Evolutionary conservation across 192 early-diverging fungal genomes (phyloP).

Genomic region (Entomortierella chlamydospora): DNA sequence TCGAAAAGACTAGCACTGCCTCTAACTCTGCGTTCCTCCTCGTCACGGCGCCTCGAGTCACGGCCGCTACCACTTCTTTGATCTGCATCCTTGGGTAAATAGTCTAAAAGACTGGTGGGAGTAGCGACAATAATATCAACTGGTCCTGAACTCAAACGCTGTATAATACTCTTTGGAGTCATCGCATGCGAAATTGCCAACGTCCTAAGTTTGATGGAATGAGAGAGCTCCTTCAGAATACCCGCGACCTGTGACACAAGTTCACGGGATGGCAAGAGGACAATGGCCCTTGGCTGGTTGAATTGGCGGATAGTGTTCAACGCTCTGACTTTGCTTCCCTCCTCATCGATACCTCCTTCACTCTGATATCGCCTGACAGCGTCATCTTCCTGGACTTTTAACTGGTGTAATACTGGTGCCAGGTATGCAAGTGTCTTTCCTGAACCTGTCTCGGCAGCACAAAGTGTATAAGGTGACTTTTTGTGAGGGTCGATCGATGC

Average conservation of each 20-base stretch:
- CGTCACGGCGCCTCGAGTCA: not conserved
- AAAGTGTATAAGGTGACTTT: slow-evolving; percentile 65
- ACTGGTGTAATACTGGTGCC: slow-evolving; percentile 77
- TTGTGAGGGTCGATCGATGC: slow-evolving; percentile 61
- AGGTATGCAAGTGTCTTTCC: slow-evolving; percentile 95
- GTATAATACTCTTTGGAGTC: slow-evolving; percentile 57
- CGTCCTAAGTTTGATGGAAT: slow-evolving; percentile 74
- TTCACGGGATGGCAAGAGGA: slow-evolving; percentile 91
- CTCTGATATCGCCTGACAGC: slow-evolving; percentile 28
- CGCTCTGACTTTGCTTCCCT: slow-evolving; percentile 21
- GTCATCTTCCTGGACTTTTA: slow-evolving; percentile 75
- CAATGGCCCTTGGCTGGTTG: slow-evolving; percentile 84
- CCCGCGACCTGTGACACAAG: slow-evolving; percentile 82
- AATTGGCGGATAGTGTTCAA: slow-evolving; percentile 66
- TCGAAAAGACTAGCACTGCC: slow-evolving; percentile 21
- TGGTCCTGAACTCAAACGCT: slow-evolving; percentile 66
- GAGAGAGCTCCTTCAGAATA: slow-evolving; percentile 79
- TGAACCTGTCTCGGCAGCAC: slow-evolving; percentile 91
- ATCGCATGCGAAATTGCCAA: slow-evolving; percentile 69
- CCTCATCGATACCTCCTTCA: slow-evolving; percentile 29
- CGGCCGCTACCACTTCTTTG: no score
- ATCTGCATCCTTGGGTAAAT: slow-evolving; percentile 39
- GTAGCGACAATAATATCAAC: slow-evolving; percentile 90
- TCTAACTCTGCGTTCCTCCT: slow-evolving; percentile 17
- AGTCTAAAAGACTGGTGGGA: slow-evolving; percentile 75